Evolutionary conservation across 371 early-diverging fungal species (phyloP).

Genomic region (Blyttiomyces sp.): DNA sequence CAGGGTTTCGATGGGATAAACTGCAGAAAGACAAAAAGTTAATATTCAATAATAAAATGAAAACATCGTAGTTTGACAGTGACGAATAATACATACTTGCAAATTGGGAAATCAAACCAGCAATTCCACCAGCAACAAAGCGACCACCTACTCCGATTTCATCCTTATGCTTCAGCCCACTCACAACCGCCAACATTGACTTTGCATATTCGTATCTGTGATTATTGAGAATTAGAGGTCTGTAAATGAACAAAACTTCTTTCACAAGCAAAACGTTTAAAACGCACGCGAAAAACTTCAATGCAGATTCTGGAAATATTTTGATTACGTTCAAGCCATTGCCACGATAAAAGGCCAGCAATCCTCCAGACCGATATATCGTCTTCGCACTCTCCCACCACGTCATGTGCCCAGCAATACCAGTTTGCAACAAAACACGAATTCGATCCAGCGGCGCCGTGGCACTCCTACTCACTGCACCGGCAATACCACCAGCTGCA

Average conservation of each 20-base stretch:
- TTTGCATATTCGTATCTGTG: constrained; percentile 52
- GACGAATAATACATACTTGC: too few relatives aligned
- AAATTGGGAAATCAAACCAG: constrained; percentile 86
- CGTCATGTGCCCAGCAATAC: constrained; percentile 9
- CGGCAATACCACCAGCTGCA: constrained; percentile 86
- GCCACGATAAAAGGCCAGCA: constrained; percentile 82
- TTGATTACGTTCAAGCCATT: constrained; percentile 92
- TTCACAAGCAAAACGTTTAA: too few relatives aligned
- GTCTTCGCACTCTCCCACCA: constrained; percentile 24
- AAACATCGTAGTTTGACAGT: too few relatives aligned
- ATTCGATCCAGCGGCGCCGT: constrained; percentile 89
- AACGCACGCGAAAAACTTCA: constrained; percentile 75
- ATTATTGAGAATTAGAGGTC: too few relatives aligned
- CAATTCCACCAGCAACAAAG: constrained; percentile 83
- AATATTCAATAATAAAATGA: too few relatives aligned
- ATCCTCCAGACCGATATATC: constrained; percentile 84
- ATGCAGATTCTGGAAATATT: constrained; percentile 85
- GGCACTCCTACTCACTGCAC: constrained; percentile 86
- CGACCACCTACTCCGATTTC: constrained; percentile 80
- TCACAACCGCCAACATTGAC: constrained; percentile 9
- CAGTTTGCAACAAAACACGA: constrained; percentile 72
- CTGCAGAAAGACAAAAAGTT: constrained; percentile 37
- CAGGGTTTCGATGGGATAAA: constrained; percentile 84
- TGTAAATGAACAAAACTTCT: too few relatives aligned
- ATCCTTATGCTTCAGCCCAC: constrained; percentile 26